Percentiles rank a stretch among this genome's conserved stretches.
Conservation (phyloP, 257 asterid species). For the Gentiana dahurica region DNA sequence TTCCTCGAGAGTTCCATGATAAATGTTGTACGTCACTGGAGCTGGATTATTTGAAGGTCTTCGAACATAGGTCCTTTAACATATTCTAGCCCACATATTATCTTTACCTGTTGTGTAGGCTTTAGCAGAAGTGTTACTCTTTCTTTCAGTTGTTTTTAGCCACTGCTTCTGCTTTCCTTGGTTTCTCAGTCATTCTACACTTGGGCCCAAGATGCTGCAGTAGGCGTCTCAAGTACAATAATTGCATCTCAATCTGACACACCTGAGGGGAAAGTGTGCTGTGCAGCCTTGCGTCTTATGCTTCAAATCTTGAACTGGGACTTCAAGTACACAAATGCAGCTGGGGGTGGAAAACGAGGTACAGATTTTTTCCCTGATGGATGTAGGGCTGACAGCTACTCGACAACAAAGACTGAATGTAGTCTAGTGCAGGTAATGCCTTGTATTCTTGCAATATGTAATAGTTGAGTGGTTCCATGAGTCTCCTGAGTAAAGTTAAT, state of each 20-base stretch:
- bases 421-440: conserved; percentile 66
- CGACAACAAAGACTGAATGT: conserved; percentile 51
- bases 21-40: conserved; percentile 74
- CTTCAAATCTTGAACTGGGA: conserved; percentile 95
- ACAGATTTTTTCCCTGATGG: conserved; percentile 41
- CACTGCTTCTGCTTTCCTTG: conserved; percentile 6
- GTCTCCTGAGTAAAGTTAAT: background rate
- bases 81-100: conserved; percentile 10
- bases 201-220: conserved; percentile 92
- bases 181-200: conserved; percentile 51
- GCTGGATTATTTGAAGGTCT: conserved; percentile 79
- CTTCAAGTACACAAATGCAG: conserved; percentile 37
- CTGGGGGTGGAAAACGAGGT: conserved; percentile 41
- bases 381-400: conserved; percentile 36
- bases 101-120: conserved; percentile 9
- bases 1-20: conserved; percentile 91
- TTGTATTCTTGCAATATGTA: background rate
- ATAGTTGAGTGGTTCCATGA: background rate
- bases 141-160: conserved; percentile 5
- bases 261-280: conserved; percentile 79
- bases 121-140: conserved; percentile 12
- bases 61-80: conserved; percentile 16
- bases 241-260: conserved; percentile 48
- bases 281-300: conserved; percentile 68
- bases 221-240: conserved; percentile 51